Evolutionary conservation across 2,329 filamentous ascomycete genomes (phyloP).

Genomic region (Acrocalymma vagum): DNA sequence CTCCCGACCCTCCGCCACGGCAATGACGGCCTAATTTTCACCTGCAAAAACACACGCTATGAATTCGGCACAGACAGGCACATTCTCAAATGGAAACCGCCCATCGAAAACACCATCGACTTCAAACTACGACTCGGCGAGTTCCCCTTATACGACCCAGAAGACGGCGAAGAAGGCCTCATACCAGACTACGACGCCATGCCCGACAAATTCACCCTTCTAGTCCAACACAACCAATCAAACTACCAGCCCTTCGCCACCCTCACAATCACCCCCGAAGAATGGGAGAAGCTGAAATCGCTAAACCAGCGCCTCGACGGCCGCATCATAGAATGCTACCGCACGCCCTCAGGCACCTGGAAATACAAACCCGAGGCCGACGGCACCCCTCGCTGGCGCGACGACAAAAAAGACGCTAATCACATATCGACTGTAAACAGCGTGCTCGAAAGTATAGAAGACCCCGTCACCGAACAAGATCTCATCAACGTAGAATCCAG

Average conservation of each 20-base stretch:
- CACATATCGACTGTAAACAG: conserved; percentile 84
- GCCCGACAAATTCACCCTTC: conserved; percentile 73
- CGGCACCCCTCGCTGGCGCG: conserved; percentile 77
- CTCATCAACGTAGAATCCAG: conserved; percentile 72
- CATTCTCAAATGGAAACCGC: conserved; percentile 98
- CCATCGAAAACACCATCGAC: conserved; percentile 93
- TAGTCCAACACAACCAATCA: conserved; percentile 71
- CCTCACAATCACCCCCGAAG: conserved; percentile 74
- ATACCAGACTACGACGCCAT: conserved; percentile 80
- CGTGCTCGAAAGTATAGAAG: conserved; percentile 88
- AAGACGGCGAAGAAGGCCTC: conserved; percentile 72
- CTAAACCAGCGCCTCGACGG: conserved; percentile 81
- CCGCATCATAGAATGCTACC: conserved; percentile 87
- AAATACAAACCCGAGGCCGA: conserved; percentile 67
- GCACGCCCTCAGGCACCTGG: conserved; percentile 80
- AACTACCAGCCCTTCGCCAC: conserved; percentile 71
- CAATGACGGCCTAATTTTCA: conserved; percentile 97
- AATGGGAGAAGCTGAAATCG: conserved; percentile 85
- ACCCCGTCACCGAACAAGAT: conserved; percentile 84
- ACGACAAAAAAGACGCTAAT: conserved; percentile 92
- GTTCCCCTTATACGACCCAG: conserved; percentile 77
- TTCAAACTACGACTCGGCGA: conserved; percentile 78
- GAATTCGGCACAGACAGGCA: conserved; percentile 89
- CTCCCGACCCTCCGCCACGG: conserved; percentile 87
- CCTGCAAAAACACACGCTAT: conserved; percentile 88